Percentiles rank a stretch among this genome's conserved stretches.
phyloP scores from a whole-genome alignment of 371 early-diverging fungal species.

The Modicella reniformis region DNA sequence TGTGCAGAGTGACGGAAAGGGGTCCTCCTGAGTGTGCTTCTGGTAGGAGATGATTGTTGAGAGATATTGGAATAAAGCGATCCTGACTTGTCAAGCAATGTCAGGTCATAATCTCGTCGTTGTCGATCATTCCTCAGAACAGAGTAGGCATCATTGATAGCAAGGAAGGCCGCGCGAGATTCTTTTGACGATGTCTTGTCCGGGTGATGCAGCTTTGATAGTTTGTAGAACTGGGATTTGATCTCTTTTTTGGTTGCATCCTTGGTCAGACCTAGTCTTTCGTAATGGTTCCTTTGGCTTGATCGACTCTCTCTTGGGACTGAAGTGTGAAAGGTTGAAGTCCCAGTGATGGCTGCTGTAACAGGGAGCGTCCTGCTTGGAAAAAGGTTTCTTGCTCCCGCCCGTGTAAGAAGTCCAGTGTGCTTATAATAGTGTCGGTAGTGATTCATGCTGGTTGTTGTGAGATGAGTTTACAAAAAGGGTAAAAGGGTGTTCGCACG shows the following conservation, averaged over 20 bases:
- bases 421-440: neutral
- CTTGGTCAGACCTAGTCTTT: constrained; percentile 62
- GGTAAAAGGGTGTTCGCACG: neutral
- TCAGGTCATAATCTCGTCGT: constrained; percentile 81
- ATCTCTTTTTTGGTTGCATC: constrained; percentile 72
- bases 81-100: constrained; percentile 38
- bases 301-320: constrained; percentile 1
- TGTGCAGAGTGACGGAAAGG: constrained; percentile 52
- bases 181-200: constrained; percentile 81
- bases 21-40: constrained; percentile 42
- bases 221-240: constrained; percentile 82
- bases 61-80: constrained; percentile 31
- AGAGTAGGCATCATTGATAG: constrained; percentile 89
- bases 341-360: neutral
- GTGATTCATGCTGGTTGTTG: neutral
- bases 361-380: neutral
- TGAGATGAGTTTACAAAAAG: neutral
- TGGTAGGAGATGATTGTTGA: constrained; percentile 7
- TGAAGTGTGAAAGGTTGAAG: constrained; percentile 17
- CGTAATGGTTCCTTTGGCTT: constrained; percentile 58
- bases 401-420: constrained; percentile 9
- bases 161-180: constrained; percentile 76
- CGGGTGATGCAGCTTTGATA: constrained; percentile 89
- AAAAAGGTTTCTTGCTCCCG: neutral
- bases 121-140: constrained; percentile 76